Evolutionary conservation across 139 green algal genomes (phyloP).

Genomic region (Micromonas pusilla): DNA sequence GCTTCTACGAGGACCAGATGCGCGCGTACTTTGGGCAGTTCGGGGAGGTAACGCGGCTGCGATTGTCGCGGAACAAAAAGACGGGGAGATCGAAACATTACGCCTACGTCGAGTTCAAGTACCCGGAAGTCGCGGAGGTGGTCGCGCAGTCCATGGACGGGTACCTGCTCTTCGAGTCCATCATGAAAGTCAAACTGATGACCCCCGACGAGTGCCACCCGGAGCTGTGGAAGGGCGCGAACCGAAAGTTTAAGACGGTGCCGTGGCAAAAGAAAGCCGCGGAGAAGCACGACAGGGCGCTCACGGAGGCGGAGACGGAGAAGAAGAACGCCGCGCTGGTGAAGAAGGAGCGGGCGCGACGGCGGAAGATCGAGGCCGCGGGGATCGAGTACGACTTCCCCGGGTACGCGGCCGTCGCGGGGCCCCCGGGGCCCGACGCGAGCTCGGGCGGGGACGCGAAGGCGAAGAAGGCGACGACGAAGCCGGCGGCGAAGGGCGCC

Average conservation of each 20-base stretch:
- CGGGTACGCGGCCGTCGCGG: neutral
- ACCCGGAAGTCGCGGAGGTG: conserved; percentile 41
- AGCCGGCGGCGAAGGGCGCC: neutral
- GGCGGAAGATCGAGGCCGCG: neutral
- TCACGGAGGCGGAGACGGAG: conserved; percentile 1
- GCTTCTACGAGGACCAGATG: conserved; percentile 51
- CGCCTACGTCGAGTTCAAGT: conserved; percentile 48
- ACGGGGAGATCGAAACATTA: conserved; percentile 49
- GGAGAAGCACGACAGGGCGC: conserved; percentile 21
- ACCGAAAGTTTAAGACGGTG: conserved; percentile 23
- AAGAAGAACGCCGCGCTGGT: neutral
- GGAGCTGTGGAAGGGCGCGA: conserved; percentile 31
- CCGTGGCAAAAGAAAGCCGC: conserved; percentile 30
- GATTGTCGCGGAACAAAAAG: conserved; percentile 45
- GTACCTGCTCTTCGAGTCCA: conserved; percentile 41
- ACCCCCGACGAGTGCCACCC: conserved; percentile 25
- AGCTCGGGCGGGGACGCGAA: neutral
- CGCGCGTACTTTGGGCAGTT: conserved; percentile 47
- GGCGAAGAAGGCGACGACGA: neutral
- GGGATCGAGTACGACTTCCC: conserved; percentile 20
- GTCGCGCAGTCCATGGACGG: conserved; percentile 46
- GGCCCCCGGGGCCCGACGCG: neutral
- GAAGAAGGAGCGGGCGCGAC: neutral
- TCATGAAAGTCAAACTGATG: conserved; percentile 35
- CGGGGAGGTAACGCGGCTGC: conserved; percentile 36